Percentiles rank a stretch among this genome's conserved stretches.
Evolutionary conservation across 805 yeast genomes (phyloP).

Genomic region (Komagataella phaffii): DNA sequence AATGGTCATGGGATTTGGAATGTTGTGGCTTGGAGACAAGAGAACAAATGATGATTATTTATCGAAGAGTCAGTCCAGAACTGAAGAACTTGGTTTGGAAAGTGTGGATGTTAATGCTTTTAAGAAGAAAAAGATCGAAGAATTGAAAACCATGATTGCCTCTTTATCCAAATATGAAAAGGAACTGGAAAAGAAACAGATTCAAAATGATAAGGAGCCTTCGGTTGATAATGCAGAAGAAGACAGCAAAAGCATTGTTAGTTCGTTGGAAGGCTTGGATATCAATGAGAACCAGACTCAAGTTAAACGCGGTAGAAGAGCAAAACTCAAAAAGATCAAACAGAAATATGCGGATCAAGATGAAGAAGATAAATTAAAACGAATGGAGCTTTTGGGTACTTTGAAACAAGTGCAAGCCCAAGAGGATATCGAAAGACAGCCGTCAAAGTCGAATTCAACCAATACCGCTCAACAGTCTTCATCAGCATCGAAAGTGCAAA

Average conservation of each 20-base stretch:
- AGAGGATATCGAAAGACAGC: constrained; percentile 1
- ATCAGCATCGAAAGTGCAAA: constrained; percentile 2
- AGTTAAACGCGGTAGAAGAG: constrained; percentile 67
- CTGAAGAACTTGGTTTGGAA: constrained; percentile 16
- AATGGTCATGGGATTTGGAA: constrained; percentile 80
- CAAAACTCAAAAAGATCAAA: constrained; percentile 70
- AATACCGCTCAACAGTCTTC: neutral
- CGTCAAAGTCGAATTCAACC: constrained; percentile 1
- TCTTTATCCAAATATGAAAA: constrained; percentile 1
- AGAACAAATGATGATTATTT: constrained; percentile 25
- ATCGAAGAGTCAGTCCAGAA: constrained; percentile 11
- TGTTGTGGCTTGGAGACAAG: constrained; percentile 61
- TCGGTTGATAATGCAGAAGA: constrained; percentile 3
- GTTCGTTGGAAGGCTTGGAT: constrained; percentile 1
- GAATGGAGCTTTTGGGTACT: constrained; percentile 80
- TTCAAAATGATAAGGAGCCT: constrained; percentile 2
- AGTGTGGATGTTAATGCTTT: constrained; percentile 15
- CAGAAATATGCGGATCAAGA: constrained; percentile 85
- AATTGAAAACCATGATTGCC: constrained; percentile 15
- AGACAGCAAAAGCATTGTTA: constrained; percentile 6
- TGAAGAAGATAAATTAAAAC: constrained; percentile 64
- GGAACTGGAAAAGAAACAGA: neutral
- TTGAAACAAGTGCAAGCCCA: constrained; percentile 37
- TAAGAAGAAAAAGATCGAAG: constrained; percentile 12
- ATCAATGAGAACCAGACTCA: constrained; percentile 11